phyloP scores from a whole-genome alignment of 1,284 basidiomycete genomes.

The Sporisorium reilianum region DNA sequence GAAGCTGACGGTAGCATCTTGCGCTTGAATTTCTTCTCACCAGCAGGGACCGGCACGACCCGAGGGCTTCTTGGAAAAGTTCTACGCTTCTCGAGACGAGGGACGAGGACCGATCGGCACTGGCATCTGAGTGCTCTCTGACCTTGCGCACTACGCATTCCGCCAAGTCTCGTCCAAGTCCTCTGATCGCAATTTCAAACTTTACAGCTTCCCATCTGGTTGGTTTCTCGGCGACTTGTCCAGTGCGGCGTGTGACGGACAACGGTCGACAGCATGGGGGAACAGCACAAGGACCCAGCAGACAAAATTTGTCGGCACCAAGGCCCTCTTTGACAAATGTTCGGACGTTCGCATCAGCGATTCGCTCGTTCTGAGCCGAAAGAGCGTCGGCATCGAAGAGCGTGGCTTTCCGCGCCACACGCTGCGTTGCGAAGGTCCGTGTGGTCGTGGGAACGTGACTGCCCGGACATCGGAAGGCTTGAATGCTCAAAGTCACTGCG shows the following conservation, averaged over 20 bases:
- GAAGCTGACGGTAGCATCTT: conserved; percentile 13
- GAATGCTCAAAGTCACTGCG: background rate
- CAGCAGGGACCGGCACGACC: conserved; percentile 67
- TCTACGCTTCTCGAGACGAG: conserved; percentile 75
- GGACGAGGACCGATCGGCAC: conserved; percentile 58
- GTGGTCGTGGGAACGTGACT: background rate
- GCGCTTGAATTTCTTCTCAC: conserved; percentile 2
- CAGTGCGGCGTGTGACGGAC: background rate
- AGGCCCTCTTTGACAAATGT: background rate
- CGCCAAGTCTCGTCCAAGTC: conserved; percentile 11
- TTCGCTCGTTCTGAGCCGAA: background rate
- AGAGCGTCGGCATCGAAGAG: background rate
- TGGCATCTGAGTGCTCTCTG: conserved; percentile 37
- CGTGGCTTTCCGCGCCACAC: background rate
- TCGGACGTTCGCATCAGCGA: background rate
- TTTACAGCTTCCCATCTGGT: conserved; percentile 4
- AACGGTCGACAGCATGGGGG: background rate
- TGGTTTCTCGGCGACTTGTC: background rate
- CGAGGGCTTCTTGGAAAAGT: conserved; percentile 83
- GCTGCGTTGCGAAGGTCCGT: background rate
- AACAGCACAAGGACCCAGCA: background rate
- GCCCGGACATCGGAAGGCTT: background rate
- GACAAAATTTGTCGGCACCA: background rate
- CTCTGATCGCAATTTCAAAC: conserved; percentile 24
- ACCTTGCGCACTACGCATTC: background rate